Conservation (phyloP, 352 stramenopile species). For the Phytopythium cucurbitacearum region DNA sequence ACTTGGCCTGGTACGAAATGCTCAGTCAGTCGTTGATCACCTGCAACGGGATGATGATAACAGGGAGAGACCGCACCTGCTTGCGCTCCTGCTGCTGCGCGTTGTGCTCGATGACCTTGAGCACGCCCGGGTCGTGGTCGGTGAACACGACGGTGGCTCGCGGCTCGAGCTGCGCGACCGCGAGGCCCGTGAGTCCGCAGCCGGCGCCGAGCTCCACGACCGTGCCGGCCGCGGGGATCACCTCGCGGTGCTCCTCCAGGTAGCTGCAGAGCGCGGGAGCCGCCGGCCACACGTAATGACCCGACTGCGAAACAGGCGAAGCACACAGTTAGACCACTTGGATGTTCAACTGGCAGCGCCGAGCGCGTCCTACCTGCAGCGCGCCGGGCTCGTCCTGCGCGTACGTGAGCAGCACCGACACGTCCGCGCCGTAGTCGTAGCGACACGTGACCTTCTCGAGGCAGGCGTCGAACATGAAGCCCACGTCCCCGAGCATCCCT, state of each 20-base stretch:
- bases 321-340: neutral
- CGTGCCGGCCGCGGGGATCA: slow-evolving; percentile 38
- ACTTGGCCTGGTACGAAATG: slow-evolving; percentile 29
- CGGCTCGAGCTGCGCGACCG: slow-evolving; percentile 54
- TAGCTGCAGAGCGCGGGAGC: slow-evolving; percentile 65
- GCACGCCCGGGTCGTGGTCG: slow-evolving; percentile 75
- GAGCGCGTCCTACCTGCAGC: slow-evolving; percentile 19
- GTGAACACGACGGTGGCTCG: slow-evolving; percentile 70
- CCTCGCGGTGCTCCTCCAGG: slow-evolving; percentile 35
- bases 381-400: slow-evolving; percentile 54
- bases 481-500: slow-evolving; percentile 44
- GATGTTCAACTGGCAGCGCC: neutral
- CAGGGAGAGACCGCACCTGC: neutral
- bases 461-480: slow-evolving; percentile 65
- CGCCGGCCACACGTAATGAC: slow-evolving; percentile 66
- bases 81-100: slow-evolving; percentile 44
- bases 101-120: slow-evolving; percentile 81
- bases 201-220: slow-evolving; percentile 71
- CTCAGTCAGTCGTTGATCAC: neutral
- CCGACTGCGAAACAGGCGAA: slow-evolving; percentile 22
- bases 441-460: slow-evolving; percentile 64
- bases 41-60: neutral
- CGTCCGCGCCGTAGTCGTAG: slow-evolving; percentile 52
- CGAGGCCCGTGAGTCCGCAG: slow-evolving; percentile 58
- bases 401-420: slow-evolving; percentile 70